A percentile compares a stretch with the other conserved stretches of the same genome.
These are phyloP conservation scores for Elongisporangium prolatum DNA, from an alignment of 352 stramenopile genomes.

Conservation along the genomic window DNA sequence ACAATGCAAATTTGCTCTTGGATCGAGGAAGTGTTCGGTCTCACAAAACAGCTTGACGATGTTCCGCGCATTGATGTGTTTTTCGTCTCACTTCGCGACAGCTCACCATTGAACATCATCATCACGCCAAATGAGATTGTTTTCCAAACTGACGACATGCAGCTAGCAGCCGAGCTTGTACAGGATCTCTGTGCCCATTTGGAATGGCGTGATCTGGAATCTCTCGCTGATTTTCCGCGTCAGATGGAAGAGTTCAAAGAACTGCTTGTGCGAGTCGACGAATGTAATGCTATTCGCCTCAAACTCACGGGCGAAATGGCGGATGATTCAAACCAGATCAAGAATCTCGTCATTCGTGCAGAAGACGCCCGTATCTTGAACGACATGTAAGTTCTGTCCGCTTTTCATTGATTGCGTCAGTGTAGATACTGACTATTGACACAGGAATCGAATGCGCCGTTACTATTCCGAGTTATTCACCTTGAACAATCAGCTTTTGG, in stretches of 20 bases:
- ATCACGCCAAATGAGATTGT: conserved; percentile 50
- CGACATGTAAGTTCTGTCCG: conserved; percentile 75
- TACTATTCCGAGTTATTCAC: conserved; percentile 90
- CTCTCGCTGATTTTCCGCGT: conserved; percentile 75
- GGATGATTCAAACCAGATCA: conserved; percentile 89
- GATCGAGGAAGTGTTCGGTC: conserved; percentile 61
- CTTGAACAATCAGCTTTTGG: conserved; percentile 89
- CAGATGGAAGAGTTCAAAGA: conserved; percentile 86
- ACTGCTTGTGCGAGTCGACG: conserved; percentile 70
- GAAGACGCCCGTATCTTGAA: conserved; percentile 91
- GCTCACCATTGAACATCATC: conserved; percentile 37
- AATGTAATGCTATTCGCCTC: conserved; percentile 86
- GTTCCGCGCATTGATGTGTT: conserved; percentile 34
- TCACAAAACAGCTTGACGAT: conserved; percentile 36
- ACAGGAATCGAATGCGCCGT: conserved; percentile 54
- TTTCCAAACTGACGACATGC: conserved; percentile 82
- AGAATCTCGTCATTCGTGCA: conserved; percentile 87
- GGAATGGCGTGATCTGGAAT: conserved; percentile 85
- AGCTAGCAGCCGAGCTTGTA: conserved; percentile 80
- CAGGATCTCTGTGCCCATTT: conserved; percentile 85
- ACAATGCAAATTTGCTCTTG: conserved; percentile 68
- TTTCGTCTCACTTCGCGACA: conserved; percentile 62
- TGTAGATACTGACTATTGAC: background rate
- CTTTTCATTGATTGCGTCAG: background rate
- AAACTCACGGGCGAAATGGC: conserved; percentile 92